These are phyloP conservation scores for Populus simonii DNA, from an alignment of 345 rosid genomes.

Conservation along the genomic window DNA sequence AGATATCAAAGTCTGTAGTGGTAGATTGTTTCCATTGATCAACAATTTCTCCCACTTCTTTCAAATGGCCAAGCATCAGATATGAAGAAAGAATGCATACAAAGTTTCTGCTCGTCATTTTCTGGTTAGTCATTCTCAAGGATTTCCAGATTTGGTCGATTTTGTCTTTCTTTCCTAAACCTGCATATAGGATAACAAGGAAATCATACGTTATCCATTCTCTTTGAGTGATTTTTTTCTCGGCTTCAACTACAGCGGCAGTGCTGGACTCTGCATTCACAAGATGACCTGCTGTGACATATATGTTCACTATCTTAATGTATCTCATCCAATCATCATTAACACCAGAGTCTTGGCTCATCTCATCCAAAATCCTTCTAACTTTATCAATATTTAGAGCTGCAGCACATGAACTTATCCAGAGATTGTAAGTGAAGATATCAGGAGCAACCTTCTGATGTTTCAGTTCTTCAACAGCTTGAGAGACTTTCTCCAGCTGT, in stretches of 20 bases:
- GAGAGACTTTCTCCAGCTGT: constrained; percentile 67
- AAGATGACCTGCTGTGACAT: constrained; percentile 53
- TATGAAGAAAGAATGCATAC: constrained; percentile 69
- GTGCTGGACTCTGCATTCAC: constrained; percentile 32
- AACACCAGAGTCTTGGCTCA: constrained; percentile 43
- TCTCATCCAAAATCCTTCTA: constrained; percentile 62
- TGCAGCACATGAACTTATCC: constrained; percentile 90
- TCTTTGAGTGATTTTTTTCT: constrained; percentile 61
- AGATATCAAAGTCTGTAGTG: constrained; percentile 49
- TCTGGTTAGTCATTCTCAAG: constrained; percentile 74
- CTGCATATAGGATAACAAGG: constrained; percentile 69
- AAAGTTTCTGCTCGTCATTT: constrained; percentile 77
- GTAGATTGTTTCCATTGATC: constrained; percentile 80
- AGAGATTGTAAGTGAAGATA: constrained; percentile 79
- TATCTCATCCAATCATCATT: constrained; percentile 63
- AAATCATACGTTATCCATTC: constrained; percentile 92
- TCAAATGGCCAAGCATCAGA: constrained; percentile 64
- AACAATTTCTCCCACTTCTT: constrained; percentile 68
- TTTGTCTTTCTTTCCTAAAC: constrained; percentile 67
- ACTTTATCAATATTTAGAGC: constrained; percentile 51
- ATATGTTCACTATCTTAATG: constrained; percentile 46
- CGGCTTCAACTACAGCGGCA: constrained; percentile 50
- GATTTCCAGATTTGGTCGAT: constrained; percentile 92
- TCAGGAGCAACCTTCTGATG: constrained; percentile 56
- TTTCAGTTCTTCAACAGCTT: constrained; percentile 56